Evolutionary conservation across 176 grass and related monocot species (phyloP).

Genomic region (Oryza punctata): DNA sequence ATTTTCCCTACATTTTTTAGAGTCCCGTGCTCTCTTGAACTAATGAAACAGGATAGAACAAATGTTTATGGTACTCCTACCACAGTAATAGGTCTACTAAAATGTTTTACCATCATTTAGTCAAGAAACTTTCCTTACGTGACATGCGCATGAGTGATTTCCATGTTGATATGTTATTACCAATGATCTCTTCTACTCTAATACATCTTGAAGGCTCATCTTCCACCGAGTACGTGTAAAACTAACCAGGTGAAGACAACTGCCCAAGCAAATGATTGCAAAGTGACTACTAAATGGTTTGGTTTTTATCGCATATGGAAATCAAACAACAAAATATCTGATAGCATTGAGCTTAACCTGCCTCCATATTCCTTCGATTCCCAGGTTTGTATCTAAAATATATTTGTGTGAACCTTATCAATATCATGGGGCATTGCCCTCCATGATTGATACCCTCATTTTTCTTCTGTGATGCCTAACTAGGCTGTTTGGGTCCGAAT

Average conservation of each 20-base stretch:
- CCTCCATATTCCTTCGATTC: conserved; percentile 82
- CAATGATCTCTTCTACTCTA: conserved; percentile 27
- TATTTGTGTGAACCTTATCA: conserved; percentile 19
- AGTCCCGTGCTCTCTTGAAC: not conserved
- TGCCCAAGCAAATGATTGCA: conserved; percentile 80
- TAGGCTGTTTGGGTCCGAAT: conserved; percentile 85
- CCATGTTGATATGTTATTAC: conserved; percentile 12
- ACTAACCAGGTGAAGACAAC: conserved; percentile 62
- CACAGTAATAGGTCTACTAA: not conserved
- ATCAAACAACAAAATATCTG: conserved; percentile 74
- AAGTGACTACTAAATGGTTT: conserved; percentile 94
- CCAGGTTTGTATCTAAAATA: conserved; percentile 50
- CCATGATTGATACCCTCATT: conserved; percentile 7
- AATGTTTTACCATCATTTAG: not conserved
- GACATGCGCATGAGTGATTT: conserved; percentile 1
- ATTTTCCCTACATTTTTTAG: not conserved
- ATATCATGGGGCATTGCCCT: conserved; percentile 14
- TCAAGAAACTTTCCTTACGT: not conserved
- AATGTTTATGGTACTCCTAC: not conserved
- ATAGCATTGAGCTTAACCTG: conserved; percentile 67
- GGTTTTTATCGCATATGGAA: conserved; percentile 89
- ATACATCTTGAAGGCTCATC: conserved; percentile 74
- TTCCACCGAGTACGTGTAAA: conserved; percentile 41
- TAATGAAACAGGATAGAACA: not conserved
- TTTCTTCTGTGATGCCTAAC: conserved; percentile 23